Evolutionary conservation across 2,329 filamentous ascomycete species (phyloP).

Genomic region (Acephala macrosclerotiorum): DNA sequence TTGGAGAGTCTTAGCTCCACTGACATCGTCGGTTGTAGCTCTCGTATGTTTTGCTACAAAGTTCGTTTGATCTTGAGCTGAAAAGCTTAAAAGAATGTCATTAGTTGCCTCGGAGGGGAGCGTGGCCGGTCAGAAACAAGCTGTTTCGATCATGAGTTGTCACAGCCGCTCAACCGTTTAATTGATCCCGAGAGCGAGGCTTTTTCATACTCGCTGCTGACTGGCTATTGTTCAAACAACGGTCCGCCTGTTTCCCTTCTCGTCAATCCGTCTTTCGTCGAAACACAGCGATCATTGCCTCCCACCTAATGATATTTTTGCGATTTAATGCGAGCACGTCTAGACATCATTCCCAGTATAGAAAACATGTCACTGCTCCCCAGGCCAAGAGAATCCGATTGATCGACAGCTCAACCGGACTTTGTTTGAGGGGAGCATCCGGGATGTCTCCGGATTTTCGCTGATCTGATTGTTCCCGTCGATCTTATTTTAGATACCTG

Average conservation of each 20-base stretch:
- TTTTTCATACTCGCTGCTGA: neutral
- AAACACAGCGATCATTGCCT: neutral
- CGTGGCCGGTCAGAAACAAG: neutral
- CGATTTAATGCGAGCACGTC: neutral
- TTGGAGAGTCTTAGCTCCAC: neutral
- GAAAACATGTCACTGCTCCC: neutral
- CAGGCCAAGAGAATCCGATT: neutral
- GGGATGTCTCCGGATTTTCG: neutral
- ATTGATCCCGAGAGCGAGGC: neutral
- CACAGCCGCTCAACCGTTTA: neutral
- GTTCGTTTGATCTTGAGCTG: slow-evolving; percentile 3
- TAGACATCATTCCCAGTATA: neutral
- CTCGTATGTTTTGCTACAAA: neutral
- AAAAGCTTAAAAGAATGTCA: slow-evolving; percentile 6
- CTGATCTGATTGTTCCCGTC: neutral
- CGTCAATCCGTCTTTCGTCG: neutral
- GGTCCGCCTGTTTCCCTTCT: neutral
- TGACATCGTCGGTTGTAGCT: neutral
- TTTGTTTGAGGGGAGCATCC: neutral
- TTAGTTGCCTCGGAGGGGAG: neutral
- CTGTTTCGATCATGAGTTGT: neutral
- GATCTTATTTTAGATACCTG: neutral
- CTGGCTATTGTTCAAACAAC: neutral
- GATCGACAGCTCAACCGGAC: neutral
- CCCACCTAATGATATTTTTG: neutral